Evolutionary conservation across 139 green algal species (phyloP), one percentile per base, ranked within the genome.

Genomic region (Zygnema circumcarinatum): DNA sequence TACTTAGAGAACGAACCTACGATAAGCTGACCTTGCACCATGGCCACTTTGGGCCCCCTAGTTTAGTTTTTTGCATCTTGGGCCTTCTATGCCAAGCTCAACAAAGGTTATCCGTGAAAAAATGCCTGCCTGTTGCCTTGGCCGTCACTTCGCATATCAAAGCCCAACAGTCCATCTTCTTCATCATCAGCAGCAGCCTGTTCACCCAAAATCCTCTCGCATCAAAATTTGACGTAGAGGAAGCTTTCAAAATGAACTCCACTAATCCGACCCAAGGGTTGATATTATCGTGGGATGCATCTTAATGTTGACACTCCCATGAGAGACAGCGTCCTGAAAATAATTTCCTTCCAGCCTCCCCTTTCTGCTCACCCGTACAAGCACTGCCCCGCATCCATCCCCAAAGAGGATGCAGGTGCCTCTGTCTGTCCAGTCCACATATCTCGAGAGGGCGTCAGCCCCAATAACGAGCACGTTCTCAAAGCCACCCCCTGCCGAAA

Each of bases 331-430:
- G n/a, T n/a, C n/a, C n/a, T n/a, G n/a, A n/a, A n/a, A 25, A 72
- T 29, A 25, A 72, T 29, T 72, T 72, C 54, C 54, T 72, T 29
- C 29, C 54, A 25, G 29, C 54, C 54, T 33, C 54, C 54, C 54
- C 29, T 29, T 72, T 72, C 54, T 29, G 25, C 74, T 82, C 67
- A 86, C 87, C 72, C 81, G 81, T 31, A 92, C 25, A 35, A 99
- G 87, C 52, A 98, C 93, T 1, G 97, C 97, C 0, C 97, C 97
- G 69, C 91, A 95, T 35, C 95, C 97, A 88, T 99, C 97, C 2
- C 97, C 97, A 92, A 99, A 99, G 33, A 99, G 91, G 76, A 99
- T 98, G 93, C 97, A 99, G 2, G 97, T 98, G 2, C 90, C 94
- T 95, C 91, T 82, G 69, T 94, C 91, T 39, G 81, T 84, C 97